phyloP scores from a whole-genome alignment of 768 basidiomycete genomes.

The Rhodotorula diobovata region DNA sequence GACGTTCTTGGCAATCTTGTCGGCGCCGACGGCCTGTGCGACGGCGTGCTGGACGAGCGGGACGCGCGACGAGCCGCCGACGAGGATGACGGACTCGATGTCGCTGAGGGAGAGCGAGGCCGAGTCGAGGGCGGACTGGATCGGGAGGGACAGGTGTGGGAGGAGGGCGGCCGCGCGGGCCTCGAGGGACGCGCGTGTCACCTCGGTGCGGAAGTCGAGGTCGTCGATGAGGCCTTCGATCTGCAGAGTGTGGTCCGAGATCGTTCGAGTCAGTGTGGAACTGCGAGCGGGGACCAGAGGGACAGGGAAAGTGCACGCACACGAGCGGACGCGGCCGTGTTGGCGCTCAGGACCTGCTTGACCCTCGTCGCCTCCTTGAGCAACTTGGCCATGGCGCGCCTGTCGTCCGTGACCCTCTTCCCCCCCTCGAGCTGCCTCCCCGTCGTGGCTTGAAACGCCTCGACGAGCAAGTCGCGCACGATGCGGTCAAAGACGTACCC shows the following conservation, averaged over 20 bases:
- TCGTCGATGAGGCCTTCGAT: slow-evolving; percentile 87
- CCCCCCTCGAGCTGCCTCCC: slow-evolving; percentile 47
- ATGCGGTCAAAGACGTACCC: slow-evolving; percentile 82
- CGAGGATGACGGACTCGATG: slow-evolving; percentile 82
- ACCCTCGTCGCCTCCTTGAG: slow-evolving; percentile 90
- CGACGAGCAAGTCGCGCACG: slow-evolving; percentile 71
- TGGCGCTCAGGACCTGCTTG: slow-evolving; percentile 89
- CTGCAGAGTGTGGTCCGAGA: slow-evolving; percentile 47
- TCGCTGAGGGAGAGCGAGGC: slow-evolving; percentile 68
- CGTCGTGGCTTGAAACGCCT: slow-evolving; percentile 69
- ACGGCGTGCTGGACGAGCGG: slow-evolving; percentile 88
- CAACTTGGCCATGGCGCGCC: slow-evolving; percentile 80
- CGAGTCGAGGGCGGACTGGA: slow-evolving; percentile 64
- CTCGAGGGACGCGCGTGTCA: slow-evolving; percentile 78
- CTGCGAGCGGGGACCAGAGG: not conserved
- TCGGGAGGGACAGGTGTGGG: slow-evolving; percentile 62
- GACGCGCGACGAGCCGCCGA: slow-evolving; percentile 80
- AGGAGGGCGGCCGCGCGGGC: slow-evolving; percentile 61
- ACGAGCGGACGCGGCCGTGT: slow-evolving; percentile 67
- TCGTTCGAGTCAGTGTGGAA: not conserved
- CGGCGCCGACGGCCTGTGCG: slow-evolving; percentile 70
- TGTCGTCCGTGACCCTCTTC: slow-evolving; percentile 56
- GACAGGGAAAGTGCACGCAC: slow-evolving; percentile 51
- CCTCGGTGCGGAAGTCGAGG: slow-evolving; percentile 76
- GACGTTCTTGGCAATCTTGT: slow-evolving; percentile 86